A percentile compares a stretch with the other conserved stretches of the same genome.
Evolutionary conservation across 352 stramenopile genomes (phyloP).

Genomic region (Phytophthora crassamura): DNA sequence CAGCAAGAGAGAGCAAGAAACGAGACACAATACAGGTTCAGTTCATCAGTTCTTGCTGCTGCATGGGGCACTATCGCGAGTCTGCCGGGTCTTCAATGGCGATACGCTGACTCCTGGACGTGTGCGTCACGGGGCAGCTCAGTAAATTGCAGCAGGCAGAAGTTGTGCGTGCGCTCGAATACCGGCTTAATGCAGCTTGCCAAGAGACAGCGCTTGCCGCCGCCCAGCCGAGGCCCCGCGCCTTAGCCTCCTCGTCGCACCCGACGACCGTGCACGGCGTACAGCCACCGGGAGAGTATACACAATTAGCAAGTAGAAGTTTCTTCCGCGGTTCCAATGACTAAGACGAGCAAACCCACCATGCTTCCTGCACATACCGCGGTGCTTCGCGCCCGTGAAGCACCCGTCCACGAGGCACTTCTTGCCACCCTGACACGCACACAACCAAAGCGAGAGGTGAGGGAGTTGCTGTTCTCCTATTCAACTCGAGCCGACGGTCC

Average conservation of each 20-base stretch:
- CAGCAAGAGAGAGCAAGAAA: conserved; percentile 1
- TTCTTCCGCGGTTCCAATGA: no score
- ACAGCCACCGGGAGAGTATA: conserved; percentile 38
- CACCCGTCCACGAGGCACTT: conserved; percentile 51
- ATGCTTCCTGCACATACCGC: no score
- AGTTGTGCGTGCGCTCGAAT: conserved; percentile 37
- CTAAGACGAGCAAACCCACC: no score
- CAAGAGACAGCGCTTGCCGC: conserved; percentile 45
- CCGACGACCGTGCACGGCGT: conserved; percentile 59
- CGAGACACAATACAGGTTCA: background rate
- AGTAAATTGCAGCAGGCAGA: conserved; percentile 15
- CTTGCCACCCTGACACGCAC: conserved; percentile 47
- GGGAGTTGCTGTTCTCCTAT: no score
- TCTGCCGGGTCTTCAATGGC: no score
- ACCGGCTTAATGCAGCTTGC: conserved; percentile 20
- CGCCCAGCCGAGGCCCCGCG: conserved; percentile 80
- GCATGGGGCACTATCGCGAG: no score
- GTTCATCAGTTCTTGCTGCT: background rate
- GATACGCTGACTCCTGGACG: no score
- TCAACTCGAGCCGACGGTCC: background rate
- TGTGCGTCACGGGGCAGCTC: conserved; percentile 4
- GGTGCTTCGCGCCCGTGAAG: background rate
- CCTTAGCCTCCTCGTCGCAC: conserved; percentile 75
- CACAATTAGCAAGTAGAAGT: no score
- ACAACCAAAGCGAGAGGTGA: no score